Base-by-base conservation (phyloP, 345 rosid species). In the Ceriops tagal region DNA sequence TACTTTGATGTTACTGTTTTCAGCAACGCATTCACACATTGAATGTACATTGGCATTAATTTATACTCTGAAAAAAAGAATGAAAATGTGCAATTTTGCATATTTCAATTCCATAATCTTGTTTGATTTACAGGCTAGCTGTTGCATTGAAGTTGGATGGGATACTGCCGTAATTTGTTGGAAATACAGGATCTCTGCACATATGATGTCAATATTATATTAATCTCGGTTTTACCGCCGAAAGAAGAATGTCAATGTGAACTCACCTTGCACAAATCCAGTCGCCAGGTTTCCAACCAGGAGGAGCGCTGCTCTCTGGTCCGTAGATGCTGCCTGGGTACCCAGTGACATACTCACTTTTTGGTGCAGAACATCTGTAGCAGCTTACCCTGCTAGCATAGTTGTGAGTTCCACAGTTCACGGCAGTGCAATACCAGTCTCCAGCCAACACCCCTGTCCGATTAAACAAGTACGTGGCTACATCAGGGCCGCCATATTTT, bases 221-320 rank as follows among this genome's bases (percentile, higher is more conserved):
- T 13, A 22, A 9, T 55, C 58, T 55, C 58, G 2, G 58, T 28
- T 55, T 22, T n/a, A 55, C 58, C 0, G 11, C 26, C 8, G 28
- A 5, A 19, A 30, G 46, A 18, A 28, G 51, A 65, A 10, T 60
- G 65, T 28, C 58, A 24, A 61, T 10, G 13, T 3, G 19, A 30
- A 47, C 57, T 30, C n/a, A 90, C 96, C 92, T 84, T 28, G 84
- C 60, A 80, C 93, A 90, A 66, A 90, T 76, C 96, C 96, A 90
- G 55, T 90, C 96, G 6, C 96, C 96, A 39, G 93, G 77, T 78
- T 90, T 90, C 93, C 93, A 90, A 49, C 86, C 75, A 30, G 93
- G 83, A 69, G 89, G 92, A 35, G 31, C 69, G 22, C 62, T 37
- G 26, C 51, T 53, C 30, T 77, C 76, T 3, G 69, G 62, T 9